Evolutionary conservation across 2,329 filamentous ascomycete species (phyloP), one percentile per base, ranked within the genome.

Genomic region (Fusarium protoensiforme): DNA sequence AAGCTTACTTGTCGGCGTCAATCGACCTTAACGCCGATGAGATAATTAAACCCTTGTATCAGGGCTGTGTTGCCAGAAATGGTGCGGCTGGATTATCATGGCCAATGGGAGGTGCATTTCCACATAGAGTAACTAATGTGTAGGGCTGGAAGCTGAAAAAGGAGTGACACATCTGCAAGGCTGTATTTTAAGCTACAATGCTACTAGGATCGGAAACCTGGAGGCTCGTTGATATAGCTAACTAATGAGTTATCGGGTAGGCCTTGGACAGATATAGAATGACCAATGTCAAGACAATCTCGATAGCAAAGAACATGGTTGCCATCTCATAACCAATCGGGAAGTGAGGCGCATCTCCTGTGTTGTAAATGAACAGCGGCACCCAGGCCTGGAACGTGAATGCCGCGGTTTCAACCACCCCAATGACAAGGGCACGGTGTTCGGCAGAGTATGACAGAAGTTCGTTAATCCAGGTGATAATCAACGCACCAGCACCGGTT

Each of bases 381-480:
- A 87, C 78, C 82, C 84, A 86, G 0, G 84, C 82, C 67, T 84
- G 81, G 54, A 86, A 84, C 0, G 82, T 83, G 67, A 86, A 87
- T 0, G 82, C 83, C 4, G 80, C 77, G 0, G 83, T 83, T 72
- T 87, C 85, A 77, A 88, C 86, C 16, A 87, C 82, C 0, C 85
- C 86, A 4, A 88, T 83, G 5, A 87, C 85, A 6, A 88, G 74
- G 4, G 86, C 84, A 0, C 86, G 81, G 20, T 87, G 85, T 76
- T 88, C 86, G 2, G 85, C 84, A 20, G 86, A 86, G 20, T 80
- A 78, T 2, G 80, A 80, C 22, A 84, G 83, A 6, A 85, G 81
- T 66, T 87, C 84, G 68, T 87, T 87, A 13, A 86, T 83, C 85
- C 85, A 87, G 6, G 84, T 83, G 77, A 85, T 84, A 24, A 84